phyloP scores from a whole-genome alignment of 2,329 filamentous ascomycete genomes.

The Tolypocladium guangdongense region DNA sequence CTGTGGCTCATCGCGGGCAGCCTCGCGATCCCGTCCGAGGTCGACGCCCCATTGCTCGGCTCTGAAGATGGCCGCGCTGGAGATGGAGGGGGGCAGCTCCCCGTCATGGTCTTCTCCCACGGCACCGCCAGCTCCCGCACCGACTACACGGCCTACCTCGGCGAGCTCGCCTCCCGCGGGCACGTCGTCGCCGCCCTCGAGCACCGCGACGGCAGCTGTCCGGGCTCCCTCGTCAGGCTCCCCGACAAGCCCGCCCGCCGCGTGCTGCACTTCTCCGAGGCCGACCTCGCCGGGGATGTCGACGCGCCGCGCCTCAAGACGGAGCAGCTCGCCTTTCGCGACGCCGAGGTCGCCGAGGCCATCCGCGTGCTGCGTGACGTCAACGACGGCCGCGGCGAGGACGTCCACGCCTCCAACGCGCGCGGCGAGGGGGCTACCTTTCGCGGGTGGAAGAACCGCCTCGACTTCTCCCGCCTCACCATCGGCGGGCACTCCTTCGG shows the following conservation, averaged over 20 bases:
- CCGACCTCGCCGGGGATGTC: slow-evolving; percentile 23
- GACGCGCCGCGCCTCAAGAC: slow-evolving; percentile 27
- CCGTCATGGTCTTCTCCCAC: slow-evolving; percentile 40
- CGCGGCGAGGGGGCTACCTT: slow-evolving; percentile 36
- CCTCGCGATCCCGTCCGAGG: slow-evolving; percentile 35
- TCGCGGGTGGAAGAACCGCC: slow-evolving; percentile 36
- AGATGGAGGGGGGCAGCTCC: slow-evolving; percentile 17
- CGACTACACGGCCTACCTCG: slow-evolving; percentile 40
- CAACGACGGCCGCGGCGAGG: slow-evolving; percentile 25
- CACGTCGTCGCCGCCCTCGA: slow-evolving; percentile 38
- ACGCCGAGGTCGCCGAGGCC: slow-evolving; percentile 36
- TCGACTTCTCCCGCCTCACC: slow-evolving; percentile 42
- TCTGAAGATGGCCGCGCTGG: slow-evolving; percentile 5
- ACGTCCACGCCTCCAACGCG: slow-evolving; percentile 28
- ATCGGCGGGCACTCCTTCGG: slow-evolving; percentile 57
- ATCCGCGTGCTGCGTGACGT: slow-evolving; percentile 29
- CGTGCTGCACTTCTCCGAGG: slow-evolving; percentile 23
- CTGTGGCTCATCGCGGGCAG: slow-evolving; percentile 30
- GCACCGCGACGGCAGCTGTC: slow-evolving; percentile 40
- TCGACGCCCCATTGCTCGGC: slow-evolving; percentile 30
- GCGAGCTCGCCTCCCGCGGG: slow-evolving; percentile 38
- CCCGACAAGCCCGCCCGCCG: slow-evolving; percentile 16
- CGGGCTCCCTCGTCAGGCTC: slow-evolving; percentile 28
- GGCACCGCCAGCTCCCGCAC: slow-evolving; percentile 38
- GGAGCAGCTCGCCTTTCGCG: slow-evolving; percentile 37